A percentile compares a stretch with the other conserved stretches of the same genome.
Evolutionary conservation across 1,139 yeast genomes (phyloP).

Genomic region (Pichia sp.): DNA sequence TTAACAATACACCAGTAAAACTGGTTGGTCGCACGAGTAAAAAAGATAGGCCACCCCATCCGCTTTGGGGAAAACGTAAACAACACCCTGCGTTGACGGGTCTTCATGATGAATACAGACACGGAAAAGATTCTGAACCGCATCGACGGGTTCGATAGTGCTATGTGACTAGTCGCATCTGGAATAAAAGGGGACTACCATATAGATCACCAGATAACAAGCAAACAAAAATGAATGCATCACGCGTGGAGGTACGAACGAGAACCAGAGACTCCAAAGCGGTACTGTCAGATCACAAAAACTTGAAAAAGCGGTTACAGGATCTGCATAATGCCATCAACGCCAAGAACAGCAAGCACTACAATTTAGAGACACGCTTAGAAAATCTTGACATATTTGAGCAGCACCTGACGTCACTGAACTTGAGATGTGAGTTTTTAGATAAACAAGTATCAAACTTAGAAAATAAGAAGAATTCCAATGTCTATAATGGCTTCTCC

Average conservation of each 20-base stretch:
- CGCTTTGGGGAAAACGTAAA: conserved; percentile 1
- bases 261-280: conserved; percentile 13
- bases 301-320: conserved; percentile 15
- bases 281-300: conserved; percentile 13
- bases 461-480: conserved; percentile 24
- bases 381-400: conserved; percentile 25
- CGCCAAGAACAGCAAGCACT: conserved; percentile 4
- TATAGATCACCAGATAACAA: too few relatives aligned
- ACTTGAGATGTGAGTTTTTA: conserved; percentile 32
- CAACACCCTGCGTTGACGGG: not conserved
- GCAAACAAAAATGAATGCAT: too few relatives aligned
- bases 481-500: not conserved
- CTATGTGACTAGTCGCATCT: too few relatives aligned
- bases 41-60: too few relatives aligned
- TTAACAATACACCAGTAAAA: too few relatives aligned
- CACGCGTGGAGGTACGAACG: too few relatives aligned
- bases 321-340: conserved; percentile 3
- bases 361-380: conserved; percentile 16
- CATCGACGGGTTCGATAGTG: too few relatives aligned
- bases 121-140: not conserved
- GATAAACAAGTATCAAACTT: conserved; percentile 32
- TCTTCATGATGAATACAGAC: not conserved
- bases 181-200: too few relatives aligned
- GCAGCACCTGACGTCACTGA: conserved; percentile 30
- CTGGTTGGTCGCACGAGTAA: not conserved